Conservation (phyloP, 2,329 filamentous ascomycete genomes). For the Domatiomyces globalis region DNA sequence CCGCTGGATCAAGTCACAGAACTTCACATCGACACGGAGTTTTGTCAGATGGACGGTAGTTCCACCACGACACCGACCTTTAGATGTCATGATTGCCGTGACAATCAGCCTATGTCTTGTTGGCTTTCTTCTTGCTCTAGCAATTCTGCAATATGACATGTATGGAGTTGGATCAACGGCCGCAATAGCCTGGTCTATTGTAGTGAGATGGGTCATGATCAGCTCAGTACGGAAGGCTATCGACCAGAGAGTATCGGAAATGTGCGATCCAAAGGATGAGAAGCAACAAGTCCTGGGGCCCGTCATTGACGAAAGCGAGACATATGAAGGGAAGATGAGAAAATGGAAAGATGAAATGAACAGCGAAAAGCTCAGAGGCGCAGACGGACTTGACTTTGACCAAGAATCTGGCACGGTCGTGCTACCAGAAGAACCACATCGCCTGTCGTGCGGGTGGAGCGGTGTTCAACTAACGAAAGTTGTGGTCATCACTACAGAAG, state of each 20-base stretch:
- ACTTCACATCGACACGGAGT: constrained; percentile 9
- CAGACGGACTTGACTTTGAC: too few relatives aligned
- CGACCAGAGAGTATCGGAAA: constrained; percentile 1
- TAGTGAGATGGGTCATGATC: constrained; percentile 9
- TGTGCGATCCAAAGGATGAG: neutral
- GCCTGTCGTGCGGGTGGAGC: neutral
- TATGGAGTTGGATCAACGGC: constrained; percentile 13
- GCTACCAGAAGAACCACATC: neutral
- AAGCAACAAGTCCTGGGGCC: neutral
- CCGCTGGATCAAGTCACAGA: constrained; percentile 11
- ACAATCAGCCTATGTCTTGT: constrained; percentile 7
- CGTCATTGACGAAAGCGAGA: too few relatives aligned
- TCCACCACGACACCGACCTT: constrained; percentile 2
- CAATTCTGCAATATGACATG: constrained; percentile 10
- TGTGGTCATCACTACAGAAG: constrained; percentile 10
- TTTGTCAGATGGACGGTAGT: constrained; percentile 9
- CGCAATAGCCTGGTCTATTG: constrained; percentile 10
- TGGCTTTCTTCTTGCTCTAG: constrained; percentile 8
- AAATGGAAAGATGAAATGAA: too few relatives aligned
- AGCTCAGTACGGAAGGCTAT: constrained; percentile 7
- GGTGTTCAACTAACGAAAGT: constrained; percentile 3
- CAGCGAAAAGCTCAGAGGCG: neutral
- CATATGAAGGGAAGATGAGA: too few relatives aligned
- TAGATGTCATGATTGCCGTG: constrained; percentile 2
- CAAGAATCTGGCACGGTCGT: too few relatives aligned